phyloP scores from a whole-genome alignment of 2,329 filamentous ascomycete species.

The Calonectria multiphialidica region DNA sequence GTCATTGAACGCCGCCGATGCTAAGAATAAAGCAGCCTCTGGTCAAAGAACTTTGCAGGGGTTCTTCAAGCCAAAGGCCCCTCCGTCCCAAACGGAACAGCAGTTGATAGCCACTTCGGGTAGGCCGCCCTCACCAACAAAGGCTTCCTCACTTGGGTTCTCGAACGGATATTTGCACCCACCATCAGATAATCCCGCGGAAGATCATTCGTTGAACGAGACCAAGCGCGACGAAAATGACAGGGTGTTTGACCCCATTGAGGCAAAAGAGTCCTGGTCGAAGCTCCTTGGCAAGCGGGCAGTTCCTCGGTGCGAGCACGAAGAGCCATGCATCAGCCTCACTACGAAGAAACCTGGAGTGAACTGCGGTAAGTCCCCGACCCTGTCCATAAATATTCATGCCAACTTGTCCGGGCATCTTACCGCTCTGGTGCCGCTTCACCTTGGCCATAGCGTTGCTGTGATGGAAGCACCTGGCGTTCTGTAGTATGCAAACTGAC shows the following conservation, averaged over 20 bases:
- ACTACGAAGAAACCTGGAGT: constrained; percentile 90
- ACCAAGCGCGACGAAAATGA: constrained; percentile 41
- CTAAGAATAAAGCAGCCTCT: constrained; percentile 48
- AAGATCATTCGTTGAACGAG: constrained; percentile 5
- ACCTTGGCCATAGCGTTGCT: not conserved
- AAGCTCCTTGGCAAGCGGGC: constrained; percentile 83
- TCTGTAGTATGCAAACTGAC: constrained; percentile 30
- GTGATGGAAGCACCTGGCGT: not conserved
- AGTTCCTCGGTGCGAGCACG: constrained; percentile 86
- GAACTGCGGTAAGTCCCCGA: constrained; percentile 73
- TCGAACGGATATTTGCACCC: not conserved
- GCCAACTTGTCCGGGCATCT: not conserved
- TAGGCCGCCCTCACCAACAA: constrained; percentile 29
- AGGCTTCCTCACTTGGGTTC: constrained; percentile 20
- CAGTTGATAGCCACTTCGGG: constrained; percentile 10
- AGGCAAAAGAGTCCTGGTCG: constrained; percentile 85
- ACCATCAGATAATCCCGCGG: not conserved
- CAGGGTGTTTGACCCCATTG: constrained; percentile 74
- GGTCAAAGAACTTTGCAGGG: constrained; percentile 75
- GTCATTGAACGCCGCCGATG: constrained; percentile 30
- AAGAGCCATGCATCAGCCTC: constrained; percentile 86
- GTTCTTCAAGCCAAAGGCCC: constrained; percentile 75
- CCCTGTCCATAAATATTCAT: not conserved
- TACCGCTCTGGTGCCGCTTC: not conserved
- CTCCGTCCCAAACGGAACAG: constrained; percentile 25